A percentile compares a stretch with the other conserved stretches of the same genome.
phyloP scores from a whole-genome alignment of 2,329 filamentous ascomycete genomes.

The Blumeria hordei region DNA sequence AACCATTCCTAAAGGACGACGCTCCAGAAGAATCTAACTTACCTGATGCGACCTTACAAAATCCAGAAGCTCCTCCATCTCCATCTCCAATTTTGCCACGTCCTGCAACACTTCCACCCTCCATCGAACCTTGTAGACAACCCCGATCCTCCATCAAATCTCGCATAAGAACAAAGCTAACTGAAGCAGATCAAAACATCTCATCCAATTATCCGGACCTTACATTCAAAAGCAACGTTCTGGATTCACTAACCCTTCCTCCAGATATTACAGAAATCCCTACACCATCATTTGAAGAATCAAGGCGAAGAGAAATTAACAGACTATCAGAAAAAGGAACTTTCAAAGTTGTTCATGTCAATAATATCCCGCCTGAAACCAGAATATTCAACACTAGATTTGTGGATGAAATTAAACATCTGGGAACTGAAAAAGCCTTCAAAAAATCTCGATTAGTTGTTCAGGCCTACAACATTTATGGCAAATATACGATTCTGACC shows the following conservation, averaged over 20 bases:
- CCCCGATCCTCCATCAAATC: neutral
- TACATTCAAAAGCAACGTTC: neutral
- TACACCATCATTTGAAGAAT: neutral
- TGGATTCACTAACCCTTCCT: neutral
- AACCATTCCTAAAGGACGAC: neutral
- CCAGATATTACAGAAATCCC: neutral
- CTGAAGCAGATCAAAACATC: neutral
- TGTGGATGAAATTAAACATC: neutral
- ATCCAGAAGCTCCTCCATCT: neutral
- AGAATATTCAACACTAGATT: neutral
- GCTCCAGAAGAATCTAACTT: neutral
- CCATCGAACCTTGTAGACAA: neutral
- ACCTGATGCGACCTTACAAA: neutral
- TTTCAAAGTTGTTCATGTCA: neutral
- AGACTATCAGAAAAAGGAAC: neutral
- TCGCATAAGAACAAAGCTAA: neutral
- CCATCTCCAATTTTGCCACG: neutral
- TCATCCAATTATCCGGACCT: neutral
- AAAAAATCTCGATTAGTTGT: slow-evolving; percentile 1
- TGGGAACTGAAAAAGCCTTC: neutral
- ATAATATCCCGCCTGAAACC: neutral
- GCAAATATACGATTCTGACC: slow-evolving; percentile 3
- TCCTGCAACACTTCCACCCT: neutral
- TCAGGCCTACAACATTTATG: slow-evolving; percentile 3
- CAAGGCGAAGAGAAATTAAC: neutral